Percentiles rank a stretch among this genome's conserved stretches.
These are phyloP conservation scores for Pestalotiopsis sp. DNA, from an alignment of 2,329 filamentous ascomycete genomes.

Conservation along the genomic window DNA sequence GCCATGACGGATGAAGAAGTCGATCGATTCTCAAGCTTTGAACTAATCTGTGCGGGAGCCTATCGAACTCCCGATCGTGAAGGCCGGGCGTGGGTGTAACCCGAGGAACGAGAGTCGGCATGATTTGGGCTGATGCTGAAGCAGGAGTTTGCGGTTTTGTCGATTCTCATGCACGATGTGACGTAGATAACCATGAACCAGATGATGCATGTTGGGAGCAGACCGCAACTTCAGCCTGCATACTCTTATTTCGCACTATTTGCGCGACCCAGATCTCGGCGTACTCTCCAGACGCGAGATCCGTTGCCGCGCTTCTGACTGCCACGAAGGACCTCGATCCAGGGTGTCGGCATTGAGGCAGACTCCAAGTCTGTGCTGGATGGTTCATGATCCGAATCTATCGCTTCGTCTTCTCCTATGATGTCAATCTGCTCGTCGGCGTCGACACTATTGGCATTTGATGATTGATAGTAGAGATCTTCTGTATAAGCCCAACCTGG, in stretches of 20 bases:
- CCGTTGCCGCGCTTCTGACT: slow-evolving; percentile 59
- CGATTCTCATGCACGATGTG: not conserved
- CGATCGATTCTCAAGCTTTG: not conserved
- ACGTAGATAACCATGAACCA: not conserved
- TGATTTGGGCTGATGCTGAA: not conserved
- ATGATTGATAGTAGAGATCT: slow-evolving; percentile 47
- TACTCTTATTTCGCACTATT: not conserved
- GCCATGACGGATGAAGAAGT: not conserved
- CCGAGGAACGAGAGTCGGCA: not conserved
- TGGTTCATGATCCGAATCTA: slow-evolving; percentile 14
- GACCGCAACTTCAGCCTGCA: not conserved
- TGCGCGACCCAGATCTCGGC: slow-evolving; percentile 59
- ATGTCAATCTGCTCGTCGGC: slow-evolving; percentile 30
- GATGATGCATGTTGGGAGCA: not conserved
- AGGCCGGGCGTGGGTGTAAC: not conserved
- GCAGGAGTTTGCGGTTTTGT: not conserved
- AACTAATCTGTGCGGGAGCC: not conserved
- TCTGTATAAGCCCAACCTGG: slow-evolving; percentile 73
- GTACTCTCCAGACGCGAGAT: slow-evolving; percentile 64
- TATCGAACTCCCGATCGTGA: not conserved
- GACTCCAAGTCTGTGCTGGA: slow-evolving; percentile 16
- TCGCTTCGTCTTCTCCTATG: slow-evolving; percentile 37
- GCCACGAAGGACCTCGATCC: slow-evolving; percentile 61
- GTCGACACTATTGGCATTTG: slow-evolving; percentile 22
- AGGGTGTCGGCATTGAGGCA: slow-evolving; percentile 53